A percentile compares a stretch with the other conserved stretches of the same genome.
Conservation (phyloP, 208 protist genomes). For the Wallacemonas sp. region DNA sequence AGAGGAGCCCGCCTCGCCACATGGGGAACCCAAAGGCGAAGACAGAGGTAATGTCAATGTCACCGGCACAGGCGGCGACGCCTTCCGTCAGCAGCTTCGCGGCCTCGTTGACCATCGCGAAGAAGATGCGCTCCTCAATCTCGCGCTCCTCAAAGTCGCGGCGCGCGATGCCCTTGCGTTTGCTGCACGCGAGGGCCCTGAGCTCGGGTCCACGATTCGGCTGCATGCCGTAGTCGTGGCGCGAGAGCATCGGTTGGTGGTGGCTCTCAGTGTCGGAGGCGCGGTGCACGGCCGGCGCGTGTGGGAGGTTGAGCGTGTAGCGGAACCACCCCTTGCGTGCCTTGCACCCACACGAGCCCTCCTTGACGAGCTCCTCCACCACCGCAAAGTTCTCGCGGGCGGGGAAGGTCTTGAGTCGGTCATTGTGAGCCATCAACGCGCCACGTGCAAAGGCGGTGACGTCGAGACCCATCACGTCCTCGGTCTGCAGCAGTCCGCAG, state of each 20-base stretch:
- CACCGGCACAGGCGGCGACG: constrained; percentile 57
- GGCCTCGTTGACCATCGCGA: constrained; percentile 92
- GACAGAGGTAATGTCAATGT: constrained; percentile 89
- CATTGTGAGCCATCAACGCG: neutral
- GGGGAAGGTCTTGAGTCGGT: constrained; percentile 30
- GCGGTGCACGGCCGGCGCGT: constrained; percentile 17
- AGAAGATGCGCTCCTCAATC: constrained; percentile 84
- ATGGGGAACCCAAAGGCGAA: constrained; percentile 87
- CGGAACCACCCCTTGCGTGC: constrained; percentile 77
- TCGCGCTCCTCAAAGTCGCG: constrained; percentile 78
- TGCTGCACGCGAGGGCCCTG: constrained; percentile 51
- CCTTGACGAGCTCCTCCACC: constrained; percentile 43
- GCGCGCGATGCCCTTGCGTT: constrained; percentile 50
- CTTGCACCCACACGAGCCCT: constrained; percentile 70
- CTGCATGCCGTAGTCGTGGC: constrained; percentile 22
- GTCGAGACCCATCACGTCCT: constrained; percentile 88
- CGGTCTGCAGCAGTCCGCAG: constrained; percentile 77
- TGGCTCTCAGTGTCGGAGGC: constrained; percentile 26
- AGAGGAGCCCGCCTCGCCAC: constrained; percentile 74
- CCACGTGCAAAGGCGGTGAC: constrained; percentile 39
- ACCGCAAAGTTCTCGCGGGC: constrained; percentile 51
- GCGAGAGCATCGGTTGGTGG: constrained; percentile 32
- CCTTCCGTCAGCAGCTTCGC: constrained; percentile 78
- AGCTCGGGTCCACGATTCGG: constrained; percentile 68
- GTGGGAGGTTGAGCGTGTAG: constrained; percentile 31